A percentile compares a stretch with the other conserved stretches of the same genome.
These are phyloP conservation scores for Haematococcus lacustris DNA, from an alignment of 139 green algal species.

Conservation along the genomic window DNA sequence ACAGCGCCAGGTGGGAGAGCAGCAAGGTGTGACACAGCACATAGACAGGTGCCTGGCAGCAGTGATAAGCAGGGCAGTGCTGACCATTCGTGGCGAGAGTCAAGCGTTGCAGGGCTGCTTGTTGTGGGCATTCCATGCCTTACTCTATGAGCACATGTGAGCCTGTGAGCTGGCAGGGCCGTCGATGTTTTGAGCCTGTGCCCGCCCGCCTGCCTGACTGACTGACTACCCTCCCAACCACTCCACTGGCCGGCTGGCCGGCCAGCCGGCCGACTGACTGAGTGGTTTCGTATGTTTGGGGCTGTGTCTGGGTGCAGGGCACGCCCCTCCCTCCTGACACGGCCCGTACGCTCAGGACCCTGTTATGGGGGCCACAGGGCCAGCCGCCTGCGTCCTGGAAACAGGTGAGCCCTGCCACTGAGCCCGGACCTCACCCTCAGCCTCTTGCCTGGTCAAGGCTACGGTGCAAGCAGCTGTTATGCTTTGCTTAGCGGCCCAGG, in stretches of 20 bases:
- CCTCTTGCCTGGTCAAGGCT: neutral
- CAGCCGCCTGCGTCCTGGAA: conserved; percentile 36
- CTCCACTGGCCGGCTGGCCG: neutral
- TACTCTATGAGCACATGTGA: neutral
- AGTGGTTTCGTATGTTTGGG: too few species aligned
- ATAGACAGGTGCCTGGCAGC: too few species aligned
- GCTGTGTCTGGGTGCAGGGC: too few species aligned
- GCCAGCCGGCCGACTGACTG: too few species aligned
- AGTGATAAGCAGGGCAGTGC: too few species aligned
- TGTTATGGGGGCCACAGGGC: conserved; percentile 38
- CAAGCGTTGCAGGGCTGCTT: too few species aligned
- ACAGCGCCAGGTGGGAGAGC: too few species aligned
- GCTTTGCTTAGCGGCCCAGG: too few species aligned
- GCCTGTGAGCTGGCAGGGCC: neutral
- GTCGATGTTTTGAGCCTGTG: neutral
- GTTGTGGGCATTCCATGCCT: too few species aligned
- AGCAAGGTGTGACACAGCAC: too few species aligned
- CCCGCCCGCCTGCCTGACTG: neutral
- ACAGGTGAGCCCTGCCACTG: conserved; percentile 4
- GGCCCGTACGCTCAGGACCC: conserved; percentile 5
- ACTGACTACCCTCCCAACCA: neutral
- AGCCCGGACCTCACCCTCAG: neutral
- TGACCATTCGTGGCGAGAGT: too few species aligned
- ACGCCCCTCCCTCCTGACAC: conserved; percentile 9
- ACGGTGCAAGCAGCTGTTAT: neutral